These are phyloP conservation scores for Leccinum barrowsii DNA, from an alignment of 768 basidiomycete genomes.

Conservation along the genomic window DNA sequence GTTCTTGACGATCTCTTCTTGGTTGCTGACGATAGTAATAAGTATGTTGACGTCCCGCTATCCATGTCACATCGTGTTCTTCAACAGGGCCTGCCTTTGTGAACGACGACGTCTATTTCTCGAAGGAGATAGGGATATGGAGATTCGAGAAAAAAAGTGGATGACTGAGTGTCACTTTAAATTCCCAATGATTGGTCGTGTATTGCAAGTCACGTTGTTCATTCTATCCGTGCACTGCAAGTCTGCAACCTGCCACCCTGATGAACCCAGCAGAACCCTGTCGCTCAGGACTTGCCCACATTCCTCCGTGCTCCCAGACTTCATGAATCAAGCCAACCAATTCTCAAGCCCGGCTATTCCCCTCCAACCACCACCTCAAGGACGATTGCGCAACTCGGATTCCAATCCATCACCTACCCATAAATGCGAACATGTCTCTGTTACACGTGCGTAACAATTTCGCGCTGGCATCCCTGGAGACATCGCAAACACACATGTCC, in stretches of 20 bases:
- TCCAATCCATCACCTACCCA: not conserved
- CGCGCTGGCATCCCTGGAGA: not conserved
- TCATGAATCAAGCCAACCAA: not conserved
- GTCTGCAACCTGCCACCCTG: too few species aligned
- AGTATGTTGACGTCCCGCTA: conserved; percentile 13
- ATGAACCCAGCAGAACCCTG: too few species aligned
- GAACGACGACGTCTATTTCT: conserved; percentile 80
- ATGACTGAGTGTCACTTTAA: conserved; percentile 30
- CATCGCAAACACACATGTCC: not conserved
- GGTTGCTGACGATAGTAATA: not conserved
- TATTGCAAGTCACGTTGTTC: too few species aligned
- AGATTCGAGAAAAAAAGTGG: conserved; percentile 83
- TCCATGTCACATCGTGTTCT: conserved; percentile 32
- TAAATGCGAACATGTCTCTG: not conserved
- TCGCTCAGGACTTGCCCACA: too few species aligned
- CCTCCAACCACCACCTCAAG: not conserved
- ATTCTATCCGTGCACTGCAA: too few species aligned
- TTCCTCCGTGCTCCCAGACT: too few species aligned
- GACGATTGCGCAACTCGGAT: not conserved
- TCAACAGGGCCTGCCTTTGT: conserved; percentile 58
- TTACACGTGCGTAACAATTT: not conserved
- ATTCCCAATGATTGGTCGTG: too few species aligned
- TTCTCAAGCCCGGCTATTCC: not conserved
- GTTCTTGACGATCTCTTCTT: not conserved
- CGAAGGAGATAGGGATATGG: conserved; percentile 73